Conservation (phyloP, 129 eudicot species). For the Helianthus annuus region DNA sequence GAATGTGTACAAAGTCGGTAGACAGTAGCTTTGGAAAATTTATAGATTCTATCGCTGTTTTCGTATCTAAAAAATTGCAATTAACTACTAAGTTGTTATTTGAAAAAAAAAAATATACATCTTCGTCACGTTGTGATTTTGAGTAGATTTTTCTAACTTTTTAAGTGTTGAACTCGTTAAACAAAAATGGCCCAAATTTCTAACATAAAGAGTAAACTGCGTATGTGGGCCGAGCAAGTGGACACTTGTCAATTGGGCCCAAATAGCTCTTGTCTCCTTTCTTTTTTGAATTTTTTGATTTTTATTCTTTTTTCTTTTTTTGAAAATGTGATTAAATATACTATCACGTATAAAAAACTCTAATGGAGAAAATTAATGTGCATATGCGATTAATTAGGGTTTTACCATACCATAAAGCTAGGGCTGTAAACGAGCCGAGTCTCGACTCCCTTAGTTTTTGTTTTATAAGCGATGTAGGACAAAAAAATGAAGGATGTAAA, state of each 20-base stretch:
- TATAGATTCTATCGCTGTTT: not conserved
- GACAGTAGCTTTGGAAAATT: not conserved
- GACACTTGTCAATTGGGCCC: not conserved
- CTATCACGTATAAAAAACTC: no score
- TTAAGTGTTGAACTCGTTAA: not conserved
- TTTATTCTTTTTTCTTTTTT: not conserved
- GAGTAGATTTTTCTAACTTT: not conserved
- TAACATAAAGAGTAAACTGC: no score
- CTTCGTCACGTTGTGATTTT: not conserved
- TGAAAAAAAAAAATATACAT: not conserved
- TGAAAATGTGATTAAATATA: not conserved
- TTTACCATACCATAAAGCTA: no score
- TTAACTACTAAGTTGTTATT: no score
- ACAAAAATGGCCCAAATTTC: not conserved
- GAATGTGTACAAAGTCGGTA: not conserved
- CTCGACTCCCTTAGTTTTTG: no score
- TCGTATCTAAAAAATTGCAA: no score
- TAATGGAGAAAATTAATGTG: no score
- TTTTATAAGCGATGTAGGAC: no score
- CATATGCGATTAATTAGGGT: no score
- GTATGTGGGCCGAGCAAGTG: not conserved
- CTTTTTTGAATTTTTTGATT: no score
- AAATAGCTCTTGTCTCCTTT: not conserved
- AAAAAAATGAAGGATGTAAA: no score
- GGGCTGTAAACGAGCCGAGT: no score